A percentile compares a stretch with the other conserved stretches of the same genome.
Conservation (phyloP, 2,329 filamentous ascomycete genomes). For the Exophiala spinifera region DNA sequence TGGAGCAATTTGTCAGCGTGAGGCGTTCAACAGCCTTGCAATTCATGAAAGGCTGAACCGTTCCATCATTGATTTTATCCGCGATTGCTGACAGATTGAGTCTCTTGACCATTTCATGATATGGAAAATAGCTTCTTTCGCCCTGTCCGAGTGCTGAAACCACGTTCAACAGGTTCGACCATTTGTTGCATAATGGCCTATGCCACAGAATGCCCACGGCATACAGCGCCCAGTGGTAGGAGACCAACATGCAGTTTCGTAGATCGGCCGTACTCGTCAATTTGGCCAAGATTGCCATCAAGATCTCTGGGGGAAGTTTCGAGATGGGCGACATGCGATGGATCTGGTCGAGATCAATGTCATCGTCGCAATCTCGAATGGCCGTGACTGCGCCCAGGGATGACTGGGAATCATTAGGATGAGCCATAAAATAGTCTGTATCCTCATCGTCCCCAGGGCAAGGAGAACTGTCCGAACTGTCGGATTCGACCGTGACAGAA, state of each 20-base stretch:
- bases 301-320: constrained; percentile 85
- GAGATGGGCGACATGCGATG: constrained; percentile 74
- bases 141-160: constrained; percentile 66
- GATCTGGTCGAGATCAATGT: constrained; percentile 49
- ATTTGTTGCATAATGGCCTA: constrained; percentile 83
- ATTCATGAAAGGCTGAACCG: constrained; percentile 71
- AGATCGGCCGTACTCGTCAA: constrained; percentile 73
- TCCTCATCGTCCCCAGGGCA: constrained; percentile 72
- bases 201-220: constrained; percentile 94
- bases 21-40: constrained; percentile 91
- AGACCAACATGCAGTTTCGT: constrained; percentile 88
- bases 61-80: constrained; percentile 80
- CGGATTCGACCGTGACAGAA: constrained; percentile 27
- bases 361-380: constrained; percentile 68
- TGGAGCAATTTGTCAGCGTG: constrained; percentile 84
- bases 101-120: constrained; percentile 85
- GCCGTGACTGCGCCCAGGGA: constrained; percentile 75
- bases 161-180: constrained; percentile 75
- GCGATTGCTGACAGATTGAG: constrained; percentile 82
- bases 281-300: constrained; percentile 88
- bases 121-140: constrained; percentile 74
- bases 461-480: constrained; percentile 38
- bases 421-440: constrained; percentile 84
- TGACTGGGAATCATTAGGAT: constrained; percentile 85
- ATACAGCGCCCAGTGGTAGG: constrained; percentile 87